Evolutionary conservation across 257 asterid species (phyloP).

Genomic region (Plectranthus barbatus): DNA sequence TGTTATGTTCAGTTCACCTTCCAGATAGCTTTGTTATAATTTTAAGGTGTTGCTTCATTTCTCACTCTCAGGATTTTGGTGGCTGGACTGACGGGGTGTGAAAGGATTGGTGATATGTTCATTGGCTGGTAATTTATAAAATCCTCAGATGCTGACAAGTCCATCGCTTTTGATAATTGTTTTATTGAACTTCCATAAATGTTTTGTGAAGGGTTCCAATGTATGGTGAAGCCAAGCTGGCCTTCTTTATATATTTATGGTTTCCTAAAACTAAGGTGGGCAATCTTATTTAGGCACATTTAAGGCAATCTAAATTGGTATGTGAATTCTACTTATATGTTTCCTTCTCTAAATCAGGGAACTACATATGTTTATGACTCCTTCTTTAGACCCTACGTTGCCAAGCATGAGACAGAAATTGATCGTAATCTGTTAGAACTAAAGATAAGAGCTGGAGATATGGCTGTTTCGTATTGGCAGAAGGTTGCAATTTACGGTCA

Average conservation of each 20-base stretch:
- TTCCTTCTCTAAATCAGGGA: conserved; percentile 51
- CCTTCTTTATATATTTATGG: conserved; percentile 90
- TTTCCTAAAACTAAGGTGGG: conserved; percentile 86
- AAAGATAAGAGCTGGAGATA: conserved; percentile 77
- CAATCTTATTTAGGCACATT: conserved; percentile 1
- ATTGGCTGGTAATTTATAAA: conserved; percentile 65
- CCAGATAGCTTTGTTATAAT: conserved; percentile 3
- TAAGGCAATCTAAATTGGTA: neutral
- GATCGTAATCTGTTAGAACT: conserved; percentile 76
- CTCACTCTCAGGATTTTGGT: conserved; percentile 67
- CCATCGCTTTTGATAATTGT: neutral
- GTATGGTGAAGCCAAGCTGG: conserved; percentile 97
- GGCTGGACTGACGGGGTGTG: conserved; percentile 77
- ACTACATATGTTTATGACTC: conserved; percentile 82
- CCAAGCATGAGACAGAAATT: conserved; percentile 84
- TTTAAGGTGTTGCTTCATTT: neutral
- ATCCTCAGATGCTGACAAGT: neutral
- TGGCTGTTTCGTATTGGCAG: conserved; percentile 52
- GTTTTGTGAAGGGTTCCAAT: conserved; percentile 71
- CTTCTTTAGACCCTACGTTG: conserved; percentile 76
- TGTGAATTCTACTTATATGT: neutral
- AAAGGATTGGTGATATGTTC: conserved; percentile 79
- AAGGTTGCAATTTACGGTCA: conserved; percentile 61
- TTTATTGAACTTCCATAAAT: neutral
- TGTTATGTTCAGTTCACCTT: neutral